Evolutionary conservation across 78 protist species (phyloP).

Genomic region (Blattamonas nauphoetae): DNA sequence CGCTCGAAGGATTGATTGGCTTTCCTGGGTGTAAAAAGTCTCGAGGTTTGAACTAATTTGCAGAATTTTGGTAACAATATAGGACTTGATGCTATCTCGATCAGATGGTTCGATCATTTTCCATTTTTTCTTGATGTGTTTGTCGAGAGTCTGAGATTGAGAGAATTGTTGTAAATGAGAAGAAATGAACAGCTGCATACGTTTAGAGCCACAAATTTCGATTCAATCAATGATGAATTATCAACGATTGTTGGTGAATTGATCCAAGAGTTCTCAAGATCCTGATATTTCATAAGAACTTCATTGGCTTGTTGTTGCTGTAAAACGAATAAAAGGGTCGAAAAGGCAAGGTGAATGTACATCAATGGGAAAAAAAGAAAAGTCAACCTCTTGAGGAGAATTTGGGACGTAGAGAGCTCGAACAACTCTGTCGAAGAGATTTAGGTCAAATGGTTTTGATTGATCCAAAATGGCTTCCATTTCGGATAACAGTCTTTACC

Average conservation of each 20-base stretch:
- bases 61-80: constrained; percentile 68
- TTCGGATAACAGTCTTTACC: no score
- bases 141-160: constrained; percentile 62
- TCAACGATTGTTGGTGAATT: constrained; percentile 65
- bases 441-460: constrained; percentile 48
- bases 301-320: constrained; percentile 37
- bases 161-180: no score
- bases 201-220: constrained; percentile 52
- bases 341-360: no score
- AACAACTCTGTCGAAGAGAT: constrained; percentile 49
- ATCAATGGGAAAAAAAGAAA: background rate
- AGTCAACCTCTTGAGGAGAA: constrained; percentile 14
- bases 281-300: constrained; percentile 53
- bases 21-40: background rate
- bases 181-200: no score
- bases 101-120: constrained; percentile 67
- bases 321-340: background rate
- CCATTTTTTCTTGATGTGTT: constrained; percentile 61
- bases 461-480: constrained; percentile 61
- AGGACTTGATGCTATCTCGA: constrained; percentile 60
- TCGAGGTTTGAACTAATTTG: constrained; percentile 32
- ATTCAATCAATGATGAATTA: constrained; percentile 5
- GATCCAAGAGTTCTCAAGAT: constrained; percentile 77
- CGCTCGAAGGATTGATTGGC: constrained; percentile 39
- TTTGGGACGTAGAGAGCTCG: constrained; percentile 2